Percentiles rank a stretch among this genome's conserved stretches.
These are phyloP conservation scores for Ulmus americana DNA, from an alignment of 331 rosid species.

Conservation along the genomic window DNA sequence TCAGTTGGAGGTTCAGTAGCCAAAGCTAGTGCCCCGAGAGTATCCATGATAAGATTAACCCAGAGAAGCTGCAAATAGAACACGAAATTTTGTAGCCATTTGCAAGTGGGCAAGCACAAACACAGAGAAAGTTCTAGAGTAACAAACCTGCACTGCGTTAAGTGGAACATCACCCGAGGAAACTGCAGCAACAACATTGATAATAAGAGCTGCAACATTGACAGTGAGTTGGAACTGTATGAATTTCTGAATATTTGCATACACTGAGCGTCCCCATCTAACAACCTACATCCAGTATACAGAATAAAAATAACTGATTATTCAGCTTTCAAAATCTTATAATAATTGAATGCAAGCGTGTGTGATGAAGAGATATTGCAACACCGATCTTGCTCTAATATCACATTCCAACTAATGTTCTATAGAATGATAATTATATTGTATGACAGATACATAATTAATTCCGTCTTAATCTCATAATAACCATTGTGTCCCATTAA, in stretches of 20 bases:
- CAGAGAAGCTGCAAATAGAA: slow-evolving; percentile 68
- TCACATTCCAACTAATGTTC: too few species aligned
- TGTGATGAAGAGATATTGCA: too few species aligned
- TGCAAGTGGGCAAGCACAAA: slow-evolving; percentile 7
- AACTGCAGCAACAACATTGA: slow-evolving; percentile 79
- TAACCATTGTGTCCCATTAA: too few species aligned
- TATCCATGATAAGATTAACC: slow-evolving; percentile 99
- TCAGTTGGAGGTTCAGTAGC: slow-evolving; percentile 97
- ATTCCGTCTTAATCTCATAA: too few species aligned
- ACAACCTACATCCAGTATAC: slow-evolving; percentile 60
- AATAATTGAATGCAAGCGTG: too few species aligned
- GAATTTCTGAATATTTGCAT: slow-evolving; percentile 94
- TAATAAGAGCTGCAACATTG: slow-evolving; percentile 84
- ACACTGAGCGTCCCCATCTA: slow-evolving; percentile 91
- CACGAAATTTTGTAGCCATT: slow-evolving; percentile 13
- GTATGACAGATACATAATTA: too few species aligned
- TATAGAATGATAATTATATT: too few species aligned
- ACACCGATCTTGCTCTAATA: too few species aligned
- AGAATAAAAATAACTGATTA: slow-evolving; percentile 9
- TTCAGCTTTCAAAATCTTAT: background rate
- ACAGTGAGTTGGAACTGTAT: slow-evolving; percentile 96
- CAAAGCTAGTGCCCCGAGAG: slow-evolving; percentile 91
- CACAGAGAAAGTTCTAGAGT: slow-evolving; percentile 4
- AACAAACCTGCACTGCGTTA: slow-evolving; percentile 86
- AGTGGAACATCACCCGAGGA: slow-evolving; percentile 84